Evolutionary conservation across 2,329 filamentous ascomycete species (phyloP).

Genomic region (Pseudocercospora fuligena): DNA sequence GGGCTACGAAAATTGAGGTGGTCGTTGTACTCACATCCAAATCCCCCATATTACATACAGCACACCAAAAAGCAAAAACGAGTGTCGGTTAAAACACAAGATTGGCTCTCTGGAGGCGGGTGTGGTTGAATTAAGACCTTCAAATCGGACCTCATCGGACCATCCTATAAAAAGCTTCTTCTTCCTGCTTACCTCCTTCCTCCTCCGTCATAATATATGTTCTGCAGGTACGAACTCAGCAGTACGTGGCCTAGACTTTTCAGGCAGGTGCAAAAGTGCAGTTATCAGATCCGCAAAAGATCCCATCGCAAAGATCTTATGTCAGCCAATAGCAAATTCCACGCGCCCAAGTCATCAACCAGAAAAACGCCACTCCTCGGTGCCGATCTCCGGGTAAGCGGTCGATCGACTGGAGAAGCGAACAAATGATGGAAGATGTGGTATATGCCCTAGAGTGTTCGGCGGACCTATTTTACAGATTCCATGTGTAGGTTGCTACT

Average conservation of each 20-base stretch:
- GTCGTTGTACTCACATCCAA: not conserved
- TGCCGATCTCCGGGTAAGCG: not conserved
- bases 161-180: not conserved
- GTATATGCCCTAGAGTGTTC: not conserved
- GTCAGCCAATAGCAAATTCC: not conserved
- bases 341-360: not conserved
- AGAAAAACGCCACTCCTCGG: not conserved
- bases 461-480: not conserved
- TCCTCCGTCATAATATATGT: not conserved
- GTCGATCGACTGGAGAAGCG: not conserved
- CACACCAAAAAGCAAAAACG: no score
- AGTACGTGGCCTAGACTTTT: not conserved
- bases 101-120: not conserved
- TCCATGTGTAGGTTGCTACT: not conserved
- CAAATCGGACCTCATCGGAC: not conserved
- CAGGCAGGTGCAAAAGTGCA: conserved; percentile 10
- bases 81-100: not conserved
- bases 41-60: not conserved
- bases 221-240: no score
- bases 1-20: not conserved
- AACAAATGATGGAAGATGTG: not conserved
- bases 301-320: not conserved
- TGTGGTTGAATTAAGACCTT: not conserved
- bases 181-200: not conserved
- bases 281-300: conserved; percentile 18